Conservation (phyloP, 1,284 basidiomycete species). For the Malassezia brasiliensis region DNA sequence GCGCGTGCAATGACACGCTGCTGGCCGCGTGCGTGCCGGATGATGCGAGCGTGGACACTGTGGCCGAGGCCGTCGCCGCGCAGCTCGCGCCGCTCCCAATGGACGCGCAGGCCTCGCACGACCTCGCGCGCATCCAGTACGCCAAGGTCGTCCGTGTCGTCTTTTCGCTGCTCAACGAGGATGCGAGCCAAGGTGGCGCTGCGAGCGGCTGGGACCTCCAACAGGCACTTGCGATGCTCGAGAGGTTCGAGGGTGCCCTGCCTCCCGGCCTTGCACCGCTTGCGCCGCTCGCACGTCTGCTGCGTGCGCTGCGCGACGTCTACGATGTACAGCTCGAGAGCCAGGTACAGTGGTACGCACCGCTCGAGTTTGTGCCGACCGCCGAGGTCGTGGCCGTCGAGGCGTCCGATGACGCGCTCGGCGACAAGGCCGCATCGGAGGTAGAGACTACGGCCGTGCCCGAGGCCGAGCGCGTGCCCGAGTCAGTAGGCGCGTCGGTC, state of each 20-base stretch:
- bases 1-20: not conserved
- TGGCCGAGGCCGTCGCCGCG: not conserved
- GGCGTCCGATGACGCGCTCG: too few relatives aligned
- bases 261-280: not conserved
- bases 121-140: conserved; percentile 33
- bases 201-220: conserved; percentile 8
- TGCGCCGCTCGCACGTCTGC: conserved; percentile 17
- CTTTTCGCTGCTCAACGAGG: conserved; percentile 42
- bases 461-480: not conserved
- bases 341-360: conserved; percentile 83
- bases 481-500: not conserved
- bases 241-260: not conserved
- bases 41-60: not conserved
- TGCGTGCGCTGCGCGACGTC: conserved; percentile 48
- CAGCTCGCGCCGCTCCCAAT: conserved; percentile 2
- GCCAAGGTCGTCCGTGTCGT: conserved; percentile 33
- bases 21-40: not conserved
- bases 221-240: conserved; percentile 2
- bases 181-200: conserved; percentile 18
- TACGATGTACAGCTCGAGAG: conserved; percentile 90
- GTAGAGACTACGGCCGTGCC: too few relatives aligned
- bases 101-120: conserved; percentile 7
- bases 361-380: conserved; percentile 63
- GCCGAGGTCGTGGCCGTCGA: not conserved
- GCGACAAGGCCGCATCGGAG: too few relatives aligned